phyloP scores from a whole-genome alignment of 441 rosid genomes.

The Populus trichocarpa region DNA sequence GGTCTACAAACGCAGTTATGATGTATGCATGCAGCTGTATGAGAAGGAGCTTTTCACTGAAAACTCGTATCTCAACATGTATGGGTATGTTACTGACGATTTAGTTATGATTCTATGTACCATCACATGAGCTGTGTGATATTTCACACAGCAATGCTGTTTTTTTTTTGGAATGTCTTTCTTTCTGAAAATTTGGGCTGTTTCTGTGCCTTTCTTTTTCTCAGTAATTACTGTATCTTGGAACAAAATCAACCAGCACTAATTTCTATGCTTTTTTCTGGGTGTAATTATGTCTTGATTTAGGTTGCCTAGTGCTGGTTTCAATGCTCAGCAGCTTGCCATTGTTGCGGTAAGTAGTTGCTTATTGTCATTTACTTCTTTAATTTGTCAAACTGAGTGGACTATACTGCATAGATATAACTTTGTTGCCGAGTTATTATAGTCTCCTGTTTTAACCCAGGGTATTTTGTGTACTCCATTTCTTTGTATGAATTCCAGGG shows the following conservation, averaged over 20 bases:
- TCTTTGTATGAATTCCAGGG: conserved; percentile 44
- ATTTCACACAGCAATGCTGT: background rate
- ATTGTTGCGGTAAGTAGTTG: conserved; percentile 63
- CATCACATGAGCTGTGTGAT: background rate
- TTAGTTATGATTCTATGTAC: conserved; percentile 1
- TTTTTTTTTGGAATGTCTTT: background rate
- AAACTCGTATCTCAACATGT: conserved; percentile 65
- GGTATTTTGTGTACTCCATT: background rate
- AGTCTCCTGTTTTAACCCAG: background rate
- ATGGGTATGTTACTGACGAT: conserved; percentile 56
- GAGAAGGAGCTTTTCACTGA: conserved; percentile 85
- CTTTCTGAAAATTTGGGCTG: background rate
- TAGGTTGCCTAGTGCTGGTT: conserved; percentile 68
- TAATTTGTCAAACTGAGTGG: background rate
- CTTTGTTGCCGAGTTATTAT: background rate
- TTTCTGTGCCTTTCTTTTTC: background rate
- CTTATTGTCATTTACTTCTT: conserved; percentile 12
- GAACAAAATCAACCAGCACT: background rate
- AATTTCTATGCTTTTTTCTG: background rate
- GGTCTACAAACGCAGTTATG: conserved; percentile 86
- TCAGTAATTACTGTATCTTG: background rate
- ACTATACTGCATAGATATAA: background rate
- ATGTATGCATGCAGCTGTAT: conserved; percentile 75
- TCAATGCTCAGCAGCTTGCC: conserved; percentile 79
- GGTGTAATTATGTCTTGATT: conserved; percentile 12